A percentile compares a stretch with the other conserved stretches of the same genome.
Conservation (phyloP, 2,329 filamentous ascomycete genomes). For the Cadophora malorum region DNA sequence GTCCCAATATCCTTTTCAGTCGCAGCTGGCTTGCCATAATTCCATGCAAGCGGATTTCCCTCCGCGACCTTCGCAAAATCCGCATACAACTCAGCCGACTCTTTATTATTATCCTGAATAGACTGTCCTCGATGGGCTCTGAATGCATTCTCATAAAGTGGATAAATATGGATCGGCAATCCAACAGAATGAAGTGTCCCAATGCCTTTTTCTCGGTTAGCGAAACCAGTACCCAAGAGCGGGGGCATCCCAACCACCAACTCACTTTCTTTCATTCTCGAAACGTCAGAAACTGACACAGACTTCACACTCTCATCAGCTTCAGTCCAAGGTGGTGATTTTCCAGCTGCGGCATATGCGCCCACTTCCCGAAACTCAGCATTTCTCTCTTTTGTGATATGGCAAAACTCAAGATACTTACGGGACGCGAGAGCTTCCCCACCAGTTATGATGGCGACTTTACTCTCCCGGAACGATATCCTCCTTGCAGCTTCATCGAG, state of each 20-base stretch:
- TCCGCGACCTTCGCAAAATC: constrained; percentile 20
- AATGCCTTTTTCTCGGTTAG: constrained; percentile 53
- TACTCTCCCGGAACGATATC: constrained; percentile 59
- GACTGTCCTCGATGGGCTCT: constrained; percentile 62
- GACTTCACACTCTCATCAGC: constrained; percentile 53
- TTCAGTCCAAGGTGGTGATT: constrained; percentile 65
- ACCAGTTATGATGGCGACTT: constrained; percentile 65
- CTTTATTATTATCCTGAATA: constrained; percentile 59
- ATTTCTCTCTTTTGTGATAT: constrained; percentile 17
- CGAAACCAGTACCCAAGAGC: neutral
- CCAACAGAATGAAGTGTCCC: constrained; percentile 64
- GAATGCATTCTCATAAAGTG: constrained; percentile 69
- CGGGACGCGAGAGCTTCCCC: constrained; percentile 69
- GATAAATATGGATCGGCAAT: constrained; percentile 70
- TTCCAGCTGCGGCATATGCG: constrained; percentile 56
- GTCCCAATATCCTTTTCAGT: constrained; percentile 59
- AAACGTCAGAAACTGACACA: constrained; percentile 58
- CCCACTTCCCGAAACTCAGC: constrained; percentile 52
- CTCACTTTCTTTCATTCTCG: constrained; percentile 51
- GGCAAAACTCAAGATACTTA: constrained; percentile 42
- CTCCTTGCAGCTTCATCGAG: constrained; percentile 68
- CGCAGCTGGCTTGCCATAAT: constrained; percentile 52
- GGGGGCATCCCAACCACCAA: constrained; percentile 17
- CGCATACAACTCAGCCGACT: constrained; percentile 60
- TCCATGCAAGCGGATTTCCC: constrained; percentile 56